Percentiles rank a stretch among this genome's conserved stretches.
Evolutionary conservation across 371 early-diverging fungal species (phyloP).

Genomic region (Mortierella polycephala): DNA sequence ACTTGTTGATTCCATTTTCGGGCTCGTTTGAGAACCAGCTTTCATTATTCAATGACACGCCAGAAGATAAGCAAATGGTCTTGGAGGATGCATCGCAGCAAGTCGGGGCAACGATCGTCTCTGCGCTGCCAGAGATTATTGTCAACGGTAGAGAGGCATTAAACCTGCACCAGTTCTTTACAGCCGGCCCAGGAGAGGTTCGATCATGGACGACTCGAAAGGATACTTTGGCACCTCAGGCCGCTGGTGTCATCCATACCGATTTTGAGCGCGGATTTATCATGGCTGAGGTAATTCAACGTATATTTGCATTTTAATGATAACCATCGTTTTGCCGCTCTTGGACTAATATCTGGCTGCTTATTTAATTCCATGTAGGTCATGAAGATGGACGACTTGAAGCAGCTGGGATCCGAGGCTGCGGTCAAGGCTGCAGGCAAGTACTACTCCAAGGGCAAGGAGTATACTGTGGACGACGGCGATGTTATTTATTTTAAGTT

Average conservation of each 20-base stretch:
- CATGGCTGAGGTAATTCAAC: slow-evolving; percentile 90
- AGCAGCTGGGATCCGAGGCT: slow-evolving; percentile 79
- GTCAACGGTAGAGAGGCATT: slow-evolving; percentile 92
- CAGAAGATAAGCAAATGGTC: slow-evolving; percentile 72
- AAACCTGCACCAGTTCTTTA: slow-evolving; percentile 96
- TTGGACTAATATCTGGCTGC: not conserved
- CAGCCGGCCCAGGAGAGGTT: slow-evolving; percentile 95
- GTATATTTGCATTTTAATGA: too few relatives aligned
- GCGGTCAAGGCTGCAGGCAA: slow-evolving; percentile 97
- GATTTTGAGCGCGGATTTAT: slow-evolving; percentile 99
- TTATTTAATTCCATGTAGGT: slow-evolving; percentile 58
- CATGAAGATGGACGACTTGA: slow-evolving; percentile 81
- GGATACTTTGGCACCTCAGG: slow-evolving; percentile 93
- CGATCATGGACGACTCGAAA: slow-evolving; percentile 96
- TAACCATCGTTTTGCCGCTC: not conserved
- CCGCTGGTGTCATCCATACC: slow-evolving; percentile 96
- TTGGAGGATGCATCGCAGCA: slow-evolving; percentile 68
- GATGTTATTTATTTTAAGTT: slow-evolving; percentile 88
- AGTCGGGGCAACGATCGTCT: slow-evolving; percentile 50
- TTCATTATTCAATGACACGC: slow-evolving; percentile 54
- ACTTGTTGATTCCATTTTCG: slow-evolving; percentile 92
- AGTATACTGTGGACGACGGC: slow-evolving; percentile 96
- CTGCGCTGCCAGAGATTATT: slow-evolving; percentile 92
- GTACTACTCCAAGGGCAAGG: slow-evolving; percentile 94
- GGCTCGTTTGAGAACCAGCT: slow-evolving; percentile 81